Evolutionary conservation across 1,284 basidiomycete species (phyloP).

Genomic region (Vanrija pseudolonga): DNA sequence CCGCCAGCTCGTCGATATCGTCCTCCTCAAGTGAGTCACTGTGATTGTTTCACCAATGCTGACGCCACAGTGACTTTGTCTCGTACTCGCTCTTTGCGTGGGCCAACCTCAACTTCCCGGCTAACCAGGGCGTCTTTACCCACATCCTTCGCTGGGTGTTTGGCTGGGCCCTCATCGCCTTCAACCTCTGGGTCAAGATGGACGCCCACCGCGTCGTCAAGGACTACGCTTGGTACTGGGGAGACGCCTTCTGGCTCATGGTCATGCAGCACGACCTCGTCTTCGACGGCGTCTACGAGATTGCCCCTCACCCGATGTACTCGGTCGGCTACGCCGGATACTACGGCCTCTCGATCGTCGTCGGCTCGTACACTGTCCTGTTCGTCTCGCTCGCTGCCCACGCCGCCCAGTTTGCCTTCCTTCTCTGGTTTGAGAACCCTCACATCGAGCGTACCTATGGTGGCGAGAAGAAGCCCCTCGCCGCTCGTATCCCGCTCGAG

Average conservation of each 20-base stretch:
- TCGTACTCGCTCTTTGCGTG: slow-evolving; percentile 95
- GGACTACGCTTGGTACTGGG: slow-evolving; percentile 88
- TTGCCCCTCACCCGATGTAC: slow-evolving; percentile 55
- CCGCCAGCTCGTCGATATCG: slow-evolving; percentile 77
- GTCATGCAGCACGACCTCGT: slow-evolving; percentile 67
- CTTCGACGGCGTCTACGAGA: slow-evolving; percentile 96
- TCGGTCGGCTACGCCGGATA: slow-evolving; percentile 89
- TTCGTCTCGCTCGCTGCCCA: slow-evolving; percentile 91
- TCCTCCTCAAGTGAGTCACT: slow-evolving; percentile 77
- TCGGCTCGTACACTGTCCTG: slow-evolving; percentile 75
- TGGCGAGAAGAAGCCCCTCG: slow-evolving; percentile 73
- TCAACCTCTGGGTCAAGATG: slow-evolving; percentile 98
- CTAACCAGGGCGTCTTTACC: slow-evolving; percentile 66
- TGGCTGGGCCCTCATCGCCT: slow-evolving; percentile 78
- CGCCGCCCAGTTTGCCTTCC: slow-evolving; percentile 90
- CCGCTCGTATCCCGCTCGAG: slow-evolving; percentile 67
- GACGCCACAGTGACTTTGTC: slow-evolving; percentile 71
- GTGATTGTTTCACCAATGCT: neutral
- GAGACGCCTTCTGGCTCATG: slow-evolving; percentile 84
- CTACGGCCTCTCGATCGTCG: slow-evolving; percentile 74
- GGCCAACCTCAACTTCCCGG: slow-evolving; percentile 77
- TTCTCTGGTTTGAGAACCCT: slow-evolving; percentile 95
- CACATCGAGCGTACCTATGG: slow-evolving; percentile 93
- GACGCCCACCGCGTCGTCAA: slow-evolving; percentile 97
- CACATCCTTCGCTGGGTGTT: slow-evolving; percentile 85